Evolutionary conservation across 2,329 filamentous ascomycete genomes (phyloP).

Genomic region (Colletotrichum destructivum): DNA sequence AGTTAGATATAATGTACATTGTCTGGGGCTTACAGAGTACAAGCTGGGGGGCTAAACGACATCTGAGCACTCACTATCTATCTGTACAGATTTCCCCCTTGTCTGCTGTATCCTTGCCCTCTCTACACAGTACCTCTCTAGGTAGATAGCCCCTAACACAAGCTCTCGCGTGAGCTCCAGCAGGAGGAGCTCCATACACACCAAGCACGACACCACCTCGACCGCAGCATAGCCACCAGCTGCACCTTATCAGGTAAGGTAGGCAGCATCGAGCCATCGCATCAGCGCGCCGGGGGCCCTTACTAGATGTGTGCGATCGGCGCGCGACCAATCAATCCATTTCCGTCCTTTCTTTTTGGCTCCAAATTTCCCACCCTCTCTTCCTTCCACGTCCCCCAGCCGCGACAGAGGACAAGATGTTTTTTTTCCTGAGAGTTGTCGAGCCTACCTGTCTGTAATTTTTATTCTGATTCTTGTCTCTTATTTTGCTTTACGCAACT

Average conservation of each 20-base stretch:
- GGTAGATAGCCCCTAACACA: no score
- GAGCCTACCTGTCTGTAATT: no score
- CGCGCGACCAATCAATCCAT: constrained; percentile 42
- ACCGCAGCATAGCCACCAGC: background rate
- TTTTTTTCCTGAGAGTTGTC: constrained; percentile 29
- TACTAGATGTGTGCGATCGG: constrained; percentile 26
- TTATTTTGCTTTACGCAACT: no score
- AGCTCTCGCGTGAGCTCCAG: no score
- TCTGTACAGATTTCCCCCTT: no score
- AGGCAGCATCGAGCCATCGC: background rate
- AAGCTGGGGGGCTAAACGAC: no score
- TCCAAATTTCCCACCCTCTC: constrained; percentile 39
- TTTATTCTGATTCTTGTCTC: no score
- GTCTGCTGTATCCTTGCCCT: no score
- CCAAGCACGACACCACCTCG: background rate
- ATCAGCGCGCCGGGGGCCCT: constrained; percentile 8
- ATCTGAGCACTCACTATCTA: no score
- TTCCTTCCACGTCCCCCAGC: background rate
- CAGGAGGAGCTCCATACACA: background rate
- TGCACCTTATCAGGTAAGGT: background rate
- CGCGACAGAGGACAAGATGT: constrained; percentile 40
- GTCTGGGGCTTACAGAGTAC: no score
- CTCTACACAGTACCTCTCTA: no score
- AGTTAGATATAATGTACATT: background rate
- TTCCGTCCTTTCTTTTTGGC: constrained; percentile 38